A percentile compares a stretch with the other conserved stretches of the same genome.
phyloP scores from a whole-genome alignment of 2,329 filamentous ascomycete species.

The Trichophyton simii region DNA sequence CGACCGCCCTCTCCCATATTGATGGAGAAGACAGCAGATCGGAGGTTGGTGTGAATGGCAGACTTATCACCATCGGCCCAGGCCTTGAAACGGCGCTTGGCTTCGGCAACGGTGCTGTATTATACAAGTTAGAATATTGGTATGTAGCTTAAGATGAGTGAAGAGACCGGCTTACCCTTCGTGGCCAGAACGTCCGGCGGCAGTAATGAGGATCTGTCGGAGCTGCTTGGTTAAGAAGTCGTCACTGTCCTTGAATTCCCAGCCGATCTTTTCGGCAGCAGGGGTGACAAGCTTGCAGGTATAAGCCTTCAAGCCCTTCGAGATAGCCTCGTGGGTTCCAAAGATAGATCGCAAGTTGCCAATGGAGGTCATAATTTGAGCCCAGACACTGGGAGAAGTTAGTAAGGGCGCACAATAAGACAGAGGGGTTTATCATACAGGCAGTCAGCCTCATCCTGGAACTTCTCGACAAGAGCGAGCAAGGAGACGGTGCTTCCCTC shows the following conservation, averaged over 20 bases:
- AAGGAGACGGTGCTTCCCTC: conserved; percentile 70
- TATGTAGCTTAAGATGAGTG: neutral
- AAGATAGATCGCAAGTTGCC: conserved; percentile 74
- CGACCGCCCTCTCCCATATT: conserved; percentile 60
- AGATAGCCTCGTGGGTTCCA: conserved; percentile 58
- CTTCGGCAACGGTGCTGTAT: conserved; percentile 55
- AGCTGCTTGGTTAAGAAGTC: conserved; percentile 72
- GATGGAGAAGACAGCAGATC: conserved; percentile 66
- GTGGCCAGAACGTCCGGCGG: conserved; percentile 66
- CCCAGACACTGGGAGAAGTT: conserved; percentile 53
- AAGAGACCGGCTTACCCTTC: conserved; percentile 45
- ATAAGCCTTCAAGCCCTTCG: conserved; percentile 64
- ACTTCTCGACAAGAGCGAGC: conserved; percentile 72
- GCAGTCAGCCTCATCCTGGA: conserved; percentile 68
- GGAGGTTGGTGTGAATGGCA: conserved; percentile 69
- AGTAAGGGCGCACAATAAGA: conserved; percentile 9
- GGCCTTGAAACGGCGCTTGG: conserved; percentile 64
- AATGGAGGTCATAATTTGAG: conserved; percentile 66
- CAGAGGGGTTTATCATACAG: conserved; percentile 37
- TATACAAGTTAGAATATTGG: conserved; percentile 7
- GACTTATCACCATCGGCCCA: conserved; percentile 53
- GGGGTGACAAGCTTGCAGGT: conserved; percentile 62
- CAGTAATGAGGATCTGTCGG: conserved; percentile 65
- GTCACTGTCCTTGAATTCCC: conserved; percentile 67
- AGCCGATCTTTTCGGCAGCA: conserved; percentile 68